Evolutionary conservation across 331 rosid species (phyloP).

Genomic region (Spiraea crenata): DNA sequence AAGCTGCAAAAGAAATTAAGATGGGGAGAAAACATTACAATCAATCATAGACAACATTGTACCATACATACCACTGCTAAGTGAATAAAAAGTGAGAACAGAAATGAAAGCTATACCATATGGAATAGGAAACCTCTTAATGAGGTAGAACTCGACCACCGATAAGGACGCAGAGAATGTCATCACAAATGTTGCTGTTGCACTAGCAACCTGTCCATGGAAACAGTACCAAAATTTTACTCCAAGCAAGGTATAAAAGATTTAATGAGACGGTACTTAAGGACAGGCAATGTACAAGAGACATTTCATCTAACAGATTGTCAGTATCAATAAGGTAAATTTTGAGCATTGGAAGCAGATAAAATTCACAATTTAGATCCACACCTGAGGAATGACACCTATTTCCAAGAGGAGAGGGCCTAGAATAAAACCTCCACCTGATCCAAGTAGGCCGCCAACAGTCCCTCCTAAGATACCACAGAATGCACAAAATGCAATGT

Average conservation of each 20-base stretch:
- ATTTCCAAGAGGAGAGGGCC: slow-evolving; percentile 92
- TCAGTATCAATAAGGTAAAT: background rate
- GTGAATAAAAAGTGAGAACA: background rate
- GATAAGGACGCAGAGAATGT: slow-evolving; percentile 85
- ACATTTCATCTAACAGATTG: too few species aligned
- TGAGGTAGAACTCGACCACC: slow-evolving; percentile 88
- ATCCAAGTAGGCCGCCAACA: slow-evolving; percentile 87
- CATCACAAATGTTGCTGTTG: slow-evolving; percentile 96
- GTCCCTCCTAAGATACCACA: slow-evolving; percentile 89
- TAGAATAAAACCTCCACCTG: slow-evolving; percentile 90
- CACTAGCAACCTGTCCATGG: slow-evolving; percentile 76
- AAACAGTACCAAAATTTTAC: background rate
- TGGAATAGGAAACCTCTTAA: slow-evolving; percentile 86
- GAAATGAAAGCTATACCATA: slow-evolving; percentile 44
- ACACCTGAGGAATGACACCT: slow-evolving; percentile 90
- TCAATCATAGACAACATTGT: background rate
- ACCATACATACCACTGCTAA: background rate
- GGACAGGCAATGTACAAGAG: too few species aligned
- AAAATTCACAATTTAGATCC: background rate
- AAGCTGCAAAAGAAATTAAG: slow-evolving; percentile 46
- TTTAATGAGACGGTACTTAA: too few species aligned
- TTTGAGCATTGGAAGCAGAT: background rate
- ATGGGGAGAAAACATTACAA: background rate
- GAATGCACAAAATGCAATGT: slow-evolving; percentile 68
- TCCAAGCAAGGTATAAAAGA: background rate